A percentile compares a stretch with the other conserved stretches of the same genome.
These are phyloP conservation scores for Blastocystis sp. DNA, from an alignment of 352 stramenopile genomes.

Conservation along the genomic window DNA sequence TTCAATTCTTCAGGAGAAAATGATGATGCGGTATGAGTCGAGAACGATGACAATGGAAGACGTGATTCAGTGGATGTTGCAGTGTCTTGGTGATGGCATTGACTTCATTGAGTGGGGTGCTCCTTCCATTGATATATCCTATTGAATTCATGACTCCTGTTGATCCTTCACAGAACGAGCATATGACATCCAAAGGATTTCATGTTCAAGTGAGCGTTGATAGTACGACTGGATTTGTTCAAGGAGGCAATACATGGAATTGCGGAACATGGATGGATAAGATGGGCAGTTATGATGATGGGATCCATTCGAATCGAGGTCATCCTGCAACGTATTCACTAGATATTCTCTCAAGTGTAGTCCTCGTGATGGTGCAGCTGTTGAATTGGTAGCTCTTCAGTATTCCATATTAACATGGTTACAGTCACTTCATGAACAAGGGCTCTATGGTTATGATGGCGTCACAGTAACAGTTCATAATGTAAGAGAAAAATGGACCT, in stretches of 20 bases:
- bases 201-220: slow-evolving; percentile 54
- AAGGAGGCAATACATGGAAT: slow-evolving; percentile 68
- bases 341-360: background rate
- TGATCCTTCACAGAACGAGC: slow-evolving; percentile 7
- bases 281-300: slow-evolving; percentile 68
- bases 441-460: background rate
- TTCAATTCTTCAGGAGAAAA: background rate
- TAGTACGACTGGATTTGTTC: slow-evolving; percentile 61
- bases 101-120: slow-evolving; percentile 68
- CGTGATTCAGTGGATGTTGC: slow-evolving; percentile 64
- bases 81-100: slow-evolving; percentile 55
- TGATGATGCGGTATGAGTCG: background rate
- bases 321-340: slow-evolving; percentile 61
- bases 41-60: slow-evolving; percentile 23
- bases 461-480: background rate
- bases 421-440: background rate
- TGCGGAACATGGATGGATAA: slow-evolving; percentile 72
- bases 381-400: slow-evolving; percentile 68
- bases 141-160: background rate
- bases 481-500: background rate
- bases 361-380: slow-evolving; percentile 67
- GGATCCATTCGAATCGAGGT: slow-evolving; percentile 26
- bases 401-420: slow-evolving; percentile 20
- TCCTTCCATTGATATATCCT: slow-evolving; percentile 68
- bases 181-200: slow-evolving; percentile 69